Evolutionary conservation across 1,284 basidiomycete species (phyloP), one percentile per base, ranked within the genome.

Genomic region (Filobasidium uniguttulatum): DNA sequence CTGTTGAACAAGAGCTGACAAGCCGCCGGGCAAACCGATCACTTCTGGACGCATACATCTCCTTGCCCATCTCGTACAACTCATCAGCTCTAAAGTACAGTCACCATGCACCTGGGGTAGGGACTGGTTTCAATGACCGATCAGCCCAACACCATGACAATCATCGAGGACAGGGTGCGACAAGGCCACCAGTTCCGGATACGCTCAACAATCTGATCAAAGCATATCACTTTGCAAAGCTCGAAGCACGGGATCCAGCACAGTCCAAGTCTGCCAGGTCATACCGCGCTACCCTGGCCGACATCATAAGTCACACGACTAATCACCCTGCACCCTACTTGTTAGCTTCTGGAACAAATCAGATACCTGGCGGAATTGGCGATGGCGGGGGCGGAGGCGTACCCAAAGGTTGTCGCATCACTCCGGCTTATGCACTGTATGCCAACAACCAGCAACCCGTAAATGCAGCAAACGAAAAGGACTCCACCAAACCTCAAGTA

Each of bases 381-480:
- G 23, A 26, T 26, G 12, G 29, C 22, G 38, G 37, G 12, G 26
- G 30, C 0, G 44, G 49, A 22, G 43, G 45, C 5, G 44, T 46
- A n/a, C 50, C 45, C 5, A 37, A 31, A 7, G 50, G 50, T 17
- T 47, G 37, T 38, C 50, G 45, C 20, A 47, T 47, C 34, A 34
- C 43, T 4, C 50, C 50, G 12, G 43, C 50, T 40, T 52, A 47
- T 15, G 45, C 50, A 1, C 41, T 52, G 31, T 52, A 46, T 34
- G 45, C 50, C 28, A 46, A 45, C 14, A 43, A 45, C 5, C 45
- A 40, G 8, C 3, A 40, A 22, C 50, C 50, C 37, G 50, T 52
- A 29, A 52, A 52, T 40, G 45, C 40, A 23, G 50, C 36, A 7
- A 44, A 51, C 44, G 49, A 51, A 38, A n/a, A 34, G 31, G 46